Evolutionary conservation across 2,329 filamentous ascomycete genomes (phyloP).

Genomic region (Raffaelea albimanens): DNA sequence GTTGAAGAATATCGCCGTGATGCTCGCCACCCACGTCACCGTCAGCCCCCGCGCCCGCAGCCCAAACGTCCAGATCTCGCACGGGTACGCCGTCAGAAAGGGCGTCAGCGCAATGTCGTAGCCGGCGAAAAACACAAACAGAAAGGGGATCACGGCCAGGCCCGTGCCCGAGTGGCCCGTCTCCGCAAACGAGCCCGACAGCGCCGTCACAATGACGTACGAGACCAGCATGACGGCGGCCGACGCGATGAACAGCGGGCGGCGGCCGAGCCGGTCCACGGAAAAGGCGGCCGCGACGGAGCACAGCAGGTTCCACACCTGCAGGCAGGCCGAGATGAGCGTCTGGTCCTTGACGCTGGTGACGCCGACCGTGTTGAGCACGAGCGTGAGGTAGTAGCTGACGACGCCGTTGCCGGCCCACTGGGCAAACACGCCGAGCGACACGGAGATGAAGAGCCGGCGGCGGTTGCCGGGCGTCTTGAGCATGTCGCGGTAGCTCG

Average conservation of each 20-base stretch:
- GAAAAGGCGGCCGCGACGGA: constrained; percentile 3
- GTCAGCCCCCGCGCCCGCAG: constrained; percentile 2
- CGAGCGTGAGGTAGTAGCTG: constrained; percentile 4
- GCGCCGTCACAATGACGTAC: background rate
- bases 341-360: constrained; percentile 1
- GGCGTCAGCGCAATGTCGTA: background rate
- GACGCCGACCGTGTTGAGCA: constrained; percentile 6
- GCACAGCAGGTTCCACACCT: constrained; percentile 11
- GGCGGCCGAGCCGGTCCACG: constrained; percentile 21
- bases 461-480: constrained; percentile 12
- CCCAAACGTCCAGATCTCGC: constrained; percentile 3
- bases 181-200: background rate
- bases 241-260: constrained; percentile 11
- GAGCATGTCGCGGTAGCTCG: constrained; percentile 26
- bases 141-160: background rate
- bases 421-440: constrained; percentile 5
- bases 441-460: constrained; percentile 6
- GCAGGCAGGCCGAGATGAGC: constrained; percentile 10
- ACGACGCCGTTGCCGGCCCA: constrained; percentile 3
- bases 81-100: constrained; percentile 1
- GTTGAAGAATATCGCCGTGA: constrained; percentile 32
- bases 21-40: background rate
- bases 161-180: background rate
- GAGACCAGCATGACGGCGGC: constrained; percentile 17
- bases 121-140: background rate